A percentile compares a stretch with the other conserved stretches of the same genome.
These are phyloP conservation scores for Saxophila tyrrhenica DNA, from an alignment of 495 filamentous ascomycete species.

Conservation along the genomic window DNA sequence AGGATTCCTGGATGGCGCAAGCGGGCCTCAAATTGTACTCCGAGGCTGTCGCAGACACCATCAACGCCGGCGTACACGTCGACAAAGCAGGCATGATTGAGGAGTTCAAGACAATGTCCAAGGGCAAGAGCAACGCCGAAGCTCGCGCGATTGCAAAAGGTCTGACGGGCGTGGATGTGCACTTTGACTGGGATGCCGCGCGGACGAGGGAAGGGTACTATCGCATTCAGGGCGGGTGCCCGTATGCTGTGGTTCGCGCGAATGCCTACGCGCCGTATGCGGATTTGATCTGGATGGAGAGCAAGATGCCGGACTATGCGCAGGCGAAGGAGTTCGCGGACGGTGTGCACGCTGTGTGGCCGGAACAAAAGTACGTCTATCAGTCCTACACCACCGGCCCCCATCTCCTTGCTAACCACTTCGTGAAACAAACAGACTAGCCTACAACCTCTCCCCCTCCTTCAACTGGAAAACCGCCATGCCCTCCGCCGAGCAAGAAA, in stretches of 20 bases:
- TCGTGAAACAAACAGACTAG: constrained; percentile 43
- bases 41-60: constrained; percentile 74
- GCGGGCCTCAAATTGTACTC: constrained; percentile 86
- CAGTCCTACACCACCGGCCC: neutral
- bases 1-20: constrained; percentile 73
- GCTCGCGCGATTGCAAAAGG: constrained; percentile 71
- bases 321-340: constrained; percentile 92
- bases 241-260: constrained; percentile 84
- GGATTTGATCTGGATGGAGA: constrained; percentile 99
- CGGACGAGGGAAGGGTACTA: constrained; percentile 93
- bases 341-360: constrained; percentile 89
- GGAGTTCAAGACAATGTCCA: constrained; percentile 51
- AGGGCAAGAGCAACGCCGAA: constrained; percentile 81
- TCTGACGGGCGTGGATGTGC: constrained; percentile 68
- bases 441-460: constrained; percentile 94
- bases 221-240: constrained; percentile 78
- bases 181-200: constrained; percentile 88
- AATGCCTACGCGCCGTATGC: constrained; percentile 88
- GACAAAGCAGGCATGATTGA: constrained; percentile 57
- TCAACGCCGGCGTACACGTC: constrained; percentile 51
- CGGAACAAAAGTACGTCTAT: constrained; percentile 75
- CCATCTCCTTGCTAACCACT: neutral
- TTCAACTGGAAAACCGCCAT: constrained; percentile 99
- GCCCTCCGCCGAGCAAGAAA: constrained; percentile 85
- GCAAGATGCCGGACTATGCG: constrained; percentile 80